Conservation (phyloP, 2,329 filamentous ascomycete genomes). For the Talaromyces albobiverticillius region DNA sequence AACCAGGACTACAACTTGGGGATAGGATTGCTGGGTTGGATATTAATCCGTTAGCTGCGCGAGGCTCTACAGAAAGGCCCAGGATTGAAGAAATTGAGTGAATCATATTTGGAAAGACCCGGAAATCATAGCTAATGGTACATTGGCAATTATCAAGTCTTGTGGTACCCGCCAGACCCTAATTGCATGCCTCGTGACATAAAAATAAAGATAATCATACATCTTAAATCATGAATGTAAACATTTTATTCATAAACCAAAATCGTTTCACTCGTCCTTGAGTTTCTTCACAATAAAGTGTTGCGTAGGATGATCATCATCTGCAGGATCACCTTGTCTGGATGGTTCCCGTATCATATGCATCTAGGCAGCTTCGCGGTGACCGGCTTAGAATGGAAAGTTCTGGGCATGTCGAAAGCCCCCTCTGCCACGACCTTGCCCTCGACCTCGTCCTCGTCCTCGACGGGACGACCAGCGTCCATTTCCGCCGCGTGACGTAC, state of each 20-base stretch:
- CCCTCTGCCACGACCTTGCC: slow-evolving; percentile 20
- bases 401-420: slow-evolving; percentile 1
- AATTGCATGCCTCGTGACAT: no score
- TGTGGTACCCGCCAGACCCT: no score
- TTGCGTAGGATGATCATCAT: no score
- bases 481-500: not conserved
- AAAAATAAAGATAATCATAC: no score
- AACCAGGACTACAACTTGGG: slow-evolving; percentile 30
- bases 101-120: not conserved
- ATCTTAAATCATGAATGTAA: no score
- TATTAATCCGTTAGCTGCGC: slow-evolving; percentile 32
- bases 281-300: no score
- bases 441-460: slow-evolving; percentile 14
- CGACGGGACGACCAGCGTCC: not conserved
- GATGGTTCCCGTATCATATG: no score
- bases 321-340: no score
- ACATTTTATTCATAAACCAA: slow-evolving; percentile 18
- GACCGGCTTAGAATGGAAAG: not conserved
- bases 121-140: not conserved
- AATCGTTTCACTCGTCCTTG: no score
- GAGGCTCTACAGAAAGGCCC: slow-evolving; percentile 20
- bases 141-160: not conserved
- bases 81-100: slow-evolving; percentile 45
- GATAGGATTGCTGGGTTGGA: slow-evolving; percentile 38
- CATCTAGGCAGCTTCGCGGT: not conserved